phyloP scores from a whole-genome alignment of 1,139 yeast species.

The Kodamaea ohmeri region DNA sequence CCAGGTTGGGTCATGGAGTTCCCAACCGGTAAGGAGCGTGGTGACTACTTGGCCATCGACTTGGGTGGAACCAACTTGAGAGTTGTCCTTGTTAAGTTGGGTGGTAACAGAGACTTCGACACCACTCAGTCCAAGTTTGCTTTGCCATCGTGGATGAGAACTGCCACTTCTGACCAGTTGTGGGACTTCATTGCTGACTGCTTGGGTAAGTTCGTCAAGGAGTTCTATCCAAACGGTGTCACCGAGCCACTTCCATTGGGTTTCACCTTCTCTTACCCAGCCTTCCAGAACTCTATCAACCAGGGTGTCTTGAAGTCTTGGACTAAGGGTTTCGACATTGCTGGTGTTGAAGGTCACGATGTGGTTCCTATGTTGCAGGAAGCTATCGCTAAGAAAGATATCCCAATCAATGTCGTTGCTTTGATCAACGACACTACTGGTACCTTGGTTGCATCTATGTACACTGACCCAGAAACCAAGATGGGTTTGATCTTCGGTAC shows the following conservation, averaged over 20 bases:
- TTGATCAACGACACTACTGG: constrained; percentile 97
- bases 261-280: constrained; percentile 94
- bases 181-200: constrained; percentile 87
- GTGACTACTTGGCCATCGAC: constrained; percentile 89
- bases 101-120: constrained; percentile 77
- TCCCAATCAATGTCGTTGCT: constrained; percentile 87
- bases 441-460: constrained; percentile 92
- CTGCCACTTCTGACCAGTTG: constrained; percentile 71
- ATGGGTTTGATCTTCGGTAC: constrained; percentile 98
- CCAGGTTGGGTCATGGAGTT: constrained; percentile 94
- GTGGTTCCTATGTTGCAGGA: constrained; percentile 88
- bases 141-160: constrained; percentile 73
- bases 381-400: constrained; percentile 59
- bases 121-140: constrained; percentile 79
- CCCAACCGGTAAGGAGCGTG: constrained; percentile 89
- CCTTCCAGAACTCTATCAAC: constrained; percentile 78
- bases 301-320: constrained; percentile 89
- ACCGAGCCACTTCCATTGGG: constrained; percentile 67
- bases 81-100: constrained; percentile 78
- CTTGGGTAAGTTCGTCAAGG: constrained; percentile 59
- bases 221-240: constrained; percentile 64
- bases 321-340: constrained; percentile 97
- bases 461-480: constrained; percentile 81
- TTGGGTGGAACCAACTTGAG: constrained; percentile 94
- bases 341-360: constrained; percentile 90